Base-by-base conservation (phyloP, 2,329 filamentous ascomycete species). In the Penicillium sp. region DNA sequence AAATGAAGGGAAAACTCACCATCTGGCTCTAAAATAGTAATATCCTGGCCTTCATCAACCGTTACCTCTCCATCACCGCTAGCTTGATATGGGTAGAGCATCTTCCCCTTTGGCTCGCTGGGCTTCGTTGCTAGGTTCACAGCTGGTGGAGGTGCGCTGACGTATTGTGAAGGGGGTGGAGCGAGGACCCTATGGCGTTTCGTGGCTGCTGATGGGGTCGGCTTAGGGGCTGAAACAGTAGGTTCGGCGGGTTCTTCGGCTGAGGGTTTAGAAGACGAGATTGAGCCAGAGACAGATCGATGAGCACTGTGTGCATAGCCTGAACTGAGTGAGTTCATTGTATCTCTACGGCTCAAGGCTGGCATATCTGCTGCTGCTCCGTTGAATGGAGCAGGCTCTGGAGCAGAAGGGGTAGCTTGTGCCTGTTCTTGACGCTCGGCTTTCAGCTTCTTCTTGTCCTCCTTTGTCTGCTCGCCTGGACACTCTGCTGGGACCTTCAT, bases 401-500 rank as follows among this genome's bases (percentile, higher is more conserved):
- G 62, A 11, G 66, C 63, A 46, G 48, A 30, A 33, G 73, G 70
- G n/a, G 68, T 62, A 30, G 84, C 76, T 66, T 87, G 89, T 12
- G 92, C 88, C 4, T 86, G 81, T 58, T 89, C 87, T 74, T 97
- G 93, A 59, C 92, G 84, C 69, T 92, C 88, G 43, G 83, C 82
- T 74, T 97, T 97, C 43, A 96, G 81, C 66, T 92, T 95, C 79
- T 97, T 99, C 77, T 87, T 92, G 66, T 96, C 92, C 61, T 97
- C 94, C 74, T 97, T 99, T 61, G 81, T 87, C 69, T 94, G 85
- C 68, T 97, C 94, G 50, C 94, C 94, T 0, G 94, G 94, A 68
- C 94, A 99, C 69, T 96, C 90, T 7, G 94, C 89, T 0, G 94
- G 91, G 0, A 97, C 94, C 74, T 97, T 99, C 88, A 99, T 94